phyloP scores from a whole-genome alignment of 805 yeast genomes.

The Starmerella etchellsii region DNA sequence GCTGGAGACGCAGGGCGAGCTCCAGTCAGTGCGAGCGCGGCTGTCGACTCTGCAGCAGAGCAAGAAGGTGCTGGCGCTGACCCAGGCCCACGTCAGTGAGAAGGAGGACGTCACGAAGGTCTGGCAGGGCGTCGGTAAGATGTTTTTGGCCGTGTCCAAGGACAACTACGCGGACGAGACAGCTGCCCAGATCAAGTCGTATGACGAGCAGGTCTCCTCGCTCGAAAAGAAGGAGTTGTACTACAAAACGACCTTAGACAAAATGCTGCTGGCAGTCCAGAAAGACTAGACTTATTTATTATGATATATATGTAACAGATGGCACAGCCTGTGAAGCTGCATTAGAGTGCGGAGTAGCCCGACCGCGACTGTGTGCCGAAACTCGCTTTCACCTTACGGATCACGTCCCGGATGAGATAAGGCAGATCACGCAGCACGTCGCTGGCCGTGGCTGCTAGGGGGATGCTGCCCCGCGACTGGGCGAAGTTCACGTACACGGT shows the following conservation, averaged over 20 bases:
- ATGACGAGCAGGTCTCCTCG: conserved; percentile 46
- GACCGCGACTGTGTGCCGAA: conserved; percentile 41
- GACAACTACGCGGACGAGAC: conserved; percentile 38
- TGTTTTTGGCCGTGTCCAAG: conserved; percentile 34
- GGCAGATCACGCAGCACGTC: conserved; percentile 52
- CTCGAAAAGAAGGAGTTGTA: conserved; percentile 59
- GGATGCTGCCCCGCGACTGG: conserved; percentile 52
- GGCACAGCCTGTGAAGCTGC: no score
- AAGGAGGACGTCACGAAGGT: conserved; percentile 34
- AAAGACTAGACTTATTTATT: no score
- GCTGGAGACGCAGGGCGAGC: conserved; percentile 45
- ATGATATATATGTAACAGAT: no score
- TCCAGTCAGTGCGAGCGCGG: conserved; percentile 42
- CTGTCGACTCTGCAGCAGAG: conserved; percentile 38
- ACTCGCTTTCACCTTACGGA: conserved; percentile 56
- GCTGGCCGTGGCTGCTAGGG: conserved; percentile 35
- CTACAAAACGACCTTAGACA: conserved; percentile 63
- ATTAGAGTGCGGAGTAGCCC: conserved; percentile 82
- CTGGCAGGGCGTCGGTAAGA: conserved; percentile 79
- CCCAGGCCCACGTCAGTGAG: conserved; percentile 43
- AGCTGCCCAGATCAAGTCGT: conserved; percentile 38
- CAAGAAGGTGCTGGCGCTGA: conserved; percentile 41
- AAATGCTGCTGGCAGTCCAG: conserved; percentile 32
- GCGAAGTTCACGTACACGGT: conserved; percentile 67
- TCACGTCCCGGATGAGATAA: conserved; percentile 60